These are phyloP conservation scores for Coprinopsis strossmayeri DNA, from an alignment of 768 basidiomycete genomes.

Conservation along the genomic window DNA sequence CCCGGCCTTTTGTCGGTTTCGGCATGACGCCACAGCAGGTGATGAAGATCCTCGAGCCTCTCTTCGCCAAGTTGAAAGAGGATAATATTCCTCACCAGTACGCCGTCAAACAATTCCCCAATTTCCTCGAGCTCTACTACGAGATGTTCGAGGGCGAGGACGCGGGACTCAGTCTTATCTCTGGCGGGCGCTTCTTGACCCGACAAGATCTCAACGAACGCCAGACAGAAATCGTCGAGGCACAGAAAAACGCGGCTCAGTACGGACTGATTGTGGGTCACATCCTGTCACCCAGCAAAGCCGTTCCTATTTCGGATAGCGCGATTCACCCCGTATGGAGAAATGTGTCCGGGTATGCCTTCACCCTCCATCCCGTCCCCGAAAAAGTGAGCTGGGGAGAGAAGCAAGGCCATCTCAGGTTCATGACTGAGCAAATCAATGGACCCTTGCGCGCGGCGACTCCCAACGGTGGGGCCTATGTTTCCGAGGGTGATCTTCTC, in stretches of 20 bases:
- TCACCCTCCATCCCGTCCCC: conserved; percentile 1
- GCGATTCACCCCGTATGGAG: conserved; percentile 11
- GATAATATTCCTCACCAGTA: not conserved
- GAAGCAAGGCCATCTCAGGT: conserved; percentile 4
- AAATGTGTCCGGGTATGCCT: not conserved
- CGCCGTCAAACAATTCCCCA: conserved; percentile 1
- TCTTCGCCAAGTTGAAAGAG: not conserved
- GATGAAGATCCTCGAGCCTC: conserved; percentile 7
- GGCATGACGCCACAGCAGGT: conserved; percentile 9
- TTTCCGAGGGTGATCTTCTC: conserved; percentile 10
- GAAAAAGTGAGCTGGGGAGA: conserved; percentile 1
- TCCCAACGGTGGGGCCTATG: conserved; percentile 10
- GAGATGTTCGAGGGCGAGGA: conserved; percentile 11
- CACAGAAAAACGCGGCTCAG: conserved; percentile 5
- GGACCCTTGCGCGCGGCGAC: conserved; percentile 10
- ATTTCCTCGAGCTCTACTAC: conserved; percentile 9
- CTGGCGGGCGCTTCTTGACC: conserved; percentile 10
- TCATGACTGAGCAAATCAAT: conserved; percentile 9
- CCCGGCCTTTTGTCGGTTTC: conserved; percentile 9
- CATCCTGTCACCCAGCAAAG: conserved; percentile 3
- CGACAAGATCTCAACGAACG: conserved; percentile 9
- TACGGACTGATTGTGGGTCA: conserved; percentile 7
- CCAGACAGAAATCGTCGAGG: not conserved
- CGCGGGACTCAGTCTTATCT: conserved; percentile 7
- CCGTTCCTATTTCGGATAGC: not conserved